Percentiles rank a stretch among this genome's conserved stretches.
These are phyloP conservation scores for Mesembryanthemum crystallinum DNA, from an alignment of 148 eudicot genomes.

Conservation along the genomic window DNA sequence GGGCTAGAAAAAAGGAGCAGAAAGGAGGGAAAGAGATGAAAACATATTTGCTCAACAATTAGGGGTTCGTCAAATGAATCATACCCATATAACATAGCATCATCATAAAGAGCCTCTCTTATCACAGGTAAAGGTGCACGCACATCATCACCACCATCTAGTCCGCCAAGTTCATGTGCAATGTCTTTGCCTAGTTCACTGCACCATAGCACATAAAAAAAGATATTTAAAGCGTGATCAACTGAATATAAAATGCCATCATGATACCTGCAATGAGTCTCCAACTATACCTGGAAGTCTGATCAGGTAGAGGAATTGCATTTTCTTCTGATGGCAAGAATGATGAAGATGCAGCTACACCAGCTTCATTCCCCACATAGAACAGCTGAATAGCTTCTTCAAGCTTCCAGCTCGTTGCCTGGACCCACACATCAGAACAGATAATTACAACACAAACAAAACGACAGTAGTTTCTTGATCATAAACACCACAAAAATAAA, in stretches of 20 bases:
- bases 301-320: conserved; percentile 34
- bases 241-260: background rate
- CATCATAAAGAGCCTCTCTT: conserved; percentile 88
- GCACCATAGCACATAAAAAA: conserved; percentile 24
- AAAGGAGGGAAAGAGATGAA: background rate
- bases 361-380: conserved; percentile 79
- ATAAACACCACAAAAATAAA: background rate
- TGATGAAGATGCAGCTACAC: conserved; percentile 37
- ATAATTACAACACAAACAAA: conserved; percentile 1
- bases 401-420: conserved; percentile 98
- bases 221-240: conserved; percentile 1
- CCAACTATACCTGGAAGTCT: conserved; percentile 47
- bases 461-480: background rate
- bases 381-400: conserved; percentile 97
- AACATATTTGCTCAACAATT: background rate
- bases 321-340: conserved; percentile 40
- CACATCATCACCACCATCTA: conserved; percentile 48
- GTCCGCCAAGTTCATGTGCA: conserved; percentile 28
- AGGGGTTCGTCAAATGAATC: background rate
- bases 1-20: background rate
- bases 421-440: conserved; percentile 14
- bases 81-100: conserved; percentile 59
- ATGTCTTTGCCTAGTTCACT: conserved; percentile 44
- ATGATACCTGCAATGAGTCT: background rate
- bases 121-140: conserved; percentile 90